Conservation (phyloP, 2,329 filamentous ascomycete species). For the Aspergillus sp. region DNA sequence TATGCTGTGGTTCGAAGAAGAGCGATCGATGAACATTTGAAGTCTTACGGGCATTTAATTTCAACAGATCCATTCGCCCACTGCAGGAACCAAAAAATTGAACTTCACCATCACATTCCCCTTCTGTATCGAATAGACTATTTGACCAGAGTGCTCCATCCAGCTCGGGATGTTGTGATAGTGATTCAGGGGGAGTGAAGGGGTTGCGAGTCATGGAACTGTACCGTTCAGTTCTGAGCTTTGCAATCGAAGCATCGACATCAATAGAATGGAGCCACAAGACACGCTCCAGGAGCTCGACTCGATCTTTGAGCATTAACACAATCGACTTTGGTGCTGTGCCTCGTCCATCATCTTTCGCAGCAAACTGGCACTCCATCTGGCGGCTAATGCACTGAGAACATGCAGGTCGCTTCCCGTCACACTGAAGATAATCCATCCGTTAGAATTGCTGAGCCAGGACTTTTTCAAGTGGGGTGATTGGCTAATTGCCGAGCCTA, state of each 20-base stretch:
- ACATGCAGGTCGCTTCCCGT: neutral
- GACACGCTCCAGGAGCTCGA: neutral
- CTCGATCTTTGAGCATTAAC: neutral
- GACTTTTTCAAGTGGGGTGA: too few relatives aligned
- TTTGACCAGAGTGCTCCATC: too few relatives aligned
- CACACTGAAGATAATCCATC: neutral
- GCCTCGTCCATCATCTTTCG: neutral
- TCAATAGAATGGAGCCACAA: conserved; percentile 3
- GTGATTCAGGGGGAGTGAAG: too few relatives aligned
- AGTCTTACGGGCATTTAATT: neutral
- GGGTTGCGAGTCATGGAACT: too few relatives aligned
- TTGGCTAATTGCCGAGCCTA: too few relatives aligned
- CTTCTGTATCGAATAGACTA: too few relatives aligned
- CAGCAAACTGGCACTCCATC: neutral
- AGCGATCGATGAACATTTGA: neutral
- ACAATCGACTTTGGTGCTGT: neutral
- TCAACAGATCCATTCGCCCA: neutral
- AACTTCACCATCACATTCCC: neutral
- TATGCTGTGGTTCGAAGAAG: neutral
- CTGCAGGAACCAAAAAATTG: conserved; percentile 1
- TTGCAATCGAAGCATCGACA: neutral
- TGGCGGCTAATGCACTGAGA: neutral
- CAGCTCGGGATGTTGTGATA: too few relatives aligned
- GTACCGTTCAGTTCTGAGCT: neutral
- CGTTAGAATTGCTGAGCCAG: too few relatives aligned